These are phyloP conservation scores for Phytophthora pisi DNA, from an alignment of 352 stramenopile species.

Conservation along the genomic window DNA sequence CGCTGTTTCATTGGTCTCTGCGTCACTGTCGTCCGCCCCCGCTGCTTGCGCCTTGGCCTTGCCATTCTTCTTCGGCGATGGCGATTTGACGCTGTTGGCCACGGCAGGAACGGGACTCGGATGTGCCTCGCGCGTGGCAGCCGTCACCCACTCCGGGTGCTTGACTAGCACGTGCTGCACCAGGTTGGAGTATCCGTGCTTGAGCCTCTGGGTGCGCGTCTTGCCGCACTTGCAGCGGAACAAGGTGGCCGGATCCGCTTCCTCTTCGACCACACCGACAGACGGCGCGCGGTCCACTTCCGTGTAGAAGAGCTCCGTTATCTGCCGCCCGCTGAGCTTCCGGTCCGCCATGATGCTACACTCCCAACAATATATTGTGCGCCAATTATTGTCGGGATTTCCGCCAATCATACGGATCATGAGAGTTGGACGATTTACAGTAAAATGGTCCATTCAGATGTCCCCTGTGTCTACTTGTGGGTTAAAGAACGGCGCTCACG, in stretches of 20 bases:
- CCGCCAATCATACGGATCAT: slow-evolving; percentile 9
- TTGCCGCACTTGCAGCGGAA: slow-evolving; percentile 77
- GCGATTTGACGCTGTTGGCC: slow-evolving; percentile 24
- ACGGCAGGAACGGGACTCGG: slow-evolving; percentile 26
- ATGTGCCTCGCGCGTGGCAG: slow-evolving; percentile 26
- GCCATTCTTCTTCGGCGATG: slow-evolving; percentile 10
- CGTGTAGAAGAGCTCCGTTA: slow-evolving; percentile 59
- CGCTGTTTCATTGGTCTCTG: slow-evolving; percentile 1
- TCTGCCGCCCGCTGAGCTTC: slow-evolving; percentile 49
- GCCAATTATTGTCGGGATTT: slow-evolving; percentile 15
- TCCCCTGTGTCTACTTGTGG: slow-evolving; percentile 2
- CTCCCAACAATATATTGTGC: slow-evolving; percentile 7
- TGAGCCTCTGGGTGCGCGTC: slow-evolving; percentile 52
- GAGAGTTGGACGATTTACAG: neutral
- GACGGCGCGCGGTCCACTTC: slow-evolving; percentile 20
- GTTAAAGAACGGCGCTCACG: slow-evolving; percentile 14
- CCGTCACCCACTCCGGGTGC: slow-evolving; percentile 61
- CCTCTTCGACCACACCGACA: slow-evolving; percentile 1
- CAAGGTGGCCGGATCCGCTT: slow-evolving; percentile 17
- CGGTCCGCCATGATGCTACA: slow-evolving; percentile 17
- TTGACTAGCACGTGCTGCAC: slow-evolving; percentile 72
- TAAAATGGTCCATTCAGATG: neutral
- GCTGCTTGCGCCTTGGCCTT: slow-evolving; percentile 8
- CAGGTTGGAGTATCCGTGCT: slow-evolving; percentile 66
- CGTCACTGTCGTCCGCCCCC: neutral